A percentile compares a stretch with the other conserved stretches of the same genome.
Conservation (phyloP, 805 yeast species). For the Ascoidea rubescens region DNA sequence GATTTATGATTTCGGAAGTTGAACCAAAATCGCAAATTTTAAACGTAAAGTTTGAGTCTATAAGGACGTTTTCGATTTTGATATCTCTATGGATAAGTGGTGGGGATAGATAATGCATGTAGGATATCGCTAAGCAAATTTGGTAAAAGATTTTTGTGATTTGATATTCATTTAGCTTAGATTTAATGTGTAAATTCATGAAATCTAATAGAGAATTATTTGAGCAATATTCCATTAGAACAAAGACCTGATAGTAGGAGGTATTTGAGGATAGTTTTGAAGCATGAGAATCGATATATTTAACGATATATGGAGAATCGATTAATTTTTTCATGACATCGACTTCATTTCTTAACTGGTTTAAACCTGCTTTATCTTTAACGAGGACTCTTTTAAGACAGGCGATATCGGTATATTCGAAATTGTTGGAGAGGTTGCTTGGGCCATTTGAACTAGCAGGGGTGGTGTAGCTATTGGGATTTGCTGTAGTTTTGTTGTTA, state of each 20-base stretch:
- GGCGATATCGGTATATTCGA: conserved; percentile 30
- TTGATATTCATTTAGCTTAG: conserved; percentile 55
- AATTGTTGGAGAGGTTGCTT: no score
- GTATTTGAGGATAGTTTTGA: conserved; percentile 39
- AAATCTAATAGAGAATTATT: conserved; percentile 69
- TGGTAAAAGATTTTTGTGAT: conserved; percentile 56
- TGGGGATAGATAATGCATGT: conserved; percentile 61
- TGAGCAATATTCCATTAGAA: conserved; percentile 70
- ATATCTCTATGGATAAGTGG: conserved; percentile 74
- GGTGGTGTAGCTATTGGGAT: no score
- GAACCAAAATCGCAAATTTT: conserved; percentile 94
- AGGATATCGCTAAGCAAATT: conserved; percentile 58
- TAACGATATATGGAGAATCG: conserved; percentile 69
- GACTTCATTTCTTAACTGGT: conserved; percentile 81
- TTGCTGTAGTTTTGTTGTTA: no score
- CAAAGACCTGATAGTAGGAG: conserved; percentile 62
- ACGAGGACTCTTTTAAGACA: conserved; percentile 93
- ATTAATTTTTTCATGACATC: conserved; percentile 89
- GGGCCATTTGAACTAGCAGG: no score
- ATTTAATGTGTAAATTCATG: conserved; percentile 58
- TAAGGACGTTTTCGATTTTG: conserved; percentile 86
- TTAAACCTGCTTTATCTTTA: conserved; percentile 76
- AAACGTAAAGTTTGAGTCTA: conserved; percentile 53
- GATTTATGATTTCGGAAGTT: conserved; percentile 51
- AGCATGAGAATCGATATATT: conserved; percentile 93